Base-by-base conservation (phyloP, 805 yeast genomes). In the Saturnispora kantuleensis region DNA sequence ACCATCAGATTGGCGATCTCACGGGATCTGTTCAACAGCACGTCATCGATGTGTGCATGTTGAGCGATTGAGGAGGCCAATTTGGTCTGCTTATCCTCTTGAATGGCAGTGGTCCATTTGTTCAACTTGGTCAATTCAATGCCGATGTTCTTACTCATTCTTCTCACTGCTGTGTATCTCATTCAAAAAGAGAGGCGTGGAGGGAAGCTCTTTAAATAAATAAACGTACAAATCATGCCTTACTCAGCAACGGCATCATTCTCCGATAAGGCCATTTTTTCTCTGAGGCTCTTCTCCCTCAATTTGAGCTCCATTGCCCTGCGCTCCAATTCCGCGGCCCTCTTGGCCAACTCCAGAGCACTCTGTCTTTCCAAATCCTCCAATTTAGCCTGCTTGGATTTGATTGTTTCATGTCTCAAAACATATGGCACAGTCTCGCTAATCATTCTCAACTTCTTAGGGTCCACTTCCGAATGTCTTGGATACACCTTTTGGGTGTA, bases 351-450 rank as follows among this genome's bases (percentile, higher is more conserved):
- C 55, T 83, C 90, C 56, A 72, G 73, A 0, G 90, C 93, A 44
- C 84, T 76, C 50, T 80, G 81, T 56, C 81, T 80, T 59, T 84
- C 94, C 64, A 84, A 64, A 53, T 84, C 87, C 58, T 84, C 89
- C 41, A 84, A 65, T 63, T 81, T 84, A 47, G 79, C 85, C 56
- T 84, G 89, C 60, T 84, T 79, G 42, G 82, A 81, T 51, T 78
- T 64, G 46, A 84, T 73, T 46, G 82, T 73, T 61, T 84, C 90
- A 60, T 84, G 90, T 58, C 85, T 74, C 50, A 84, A 66, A 31
- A 83, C 81, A 53, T 84, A 84, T n/a, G 94, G 94, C 18, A 84
- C 85, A 1, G 93, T 84, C 57, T 83, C 90, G 36, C 88, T 80
- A 45, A 84, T 78, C 56, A 80, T 84, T 57, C 94, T 71, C 51